Conservation (phyloP, 768 basidiomycete genomes). For the Mycena filopes region DNA sequence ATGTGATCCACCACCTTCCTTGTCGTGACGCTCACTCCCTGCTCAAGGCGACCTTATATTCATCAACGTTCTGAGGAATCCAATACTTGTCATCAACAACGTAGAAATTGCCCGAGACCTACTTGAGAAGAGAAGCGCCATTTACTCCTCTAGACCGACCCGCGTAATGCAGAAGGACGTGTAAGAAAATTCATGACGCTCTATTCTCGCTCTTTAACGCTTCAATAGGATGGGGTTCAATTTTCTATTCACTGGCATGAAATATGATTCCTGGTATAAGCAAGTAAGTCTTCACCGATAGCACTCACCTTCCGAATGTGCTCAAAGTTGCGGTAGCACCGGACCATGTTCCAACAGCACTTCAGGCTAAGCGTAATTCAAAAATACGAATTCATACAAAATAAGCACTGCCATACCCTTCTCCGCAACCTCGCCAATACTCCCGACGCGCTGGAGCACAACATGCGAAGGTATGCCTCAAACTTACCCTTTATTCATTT, state of each 20-base stretch:
- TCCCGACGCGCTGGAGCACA: conserved; percentile 23
- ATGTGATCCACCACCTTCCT: not conserved
- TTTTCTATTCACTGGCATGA: conserved; percentile 34
- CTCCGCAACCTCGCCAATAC: conserved; percentile 42
- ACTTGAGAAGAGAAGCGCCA: conserved; percentile 64
- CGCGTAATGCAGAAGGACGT: conserved; percentile 33
- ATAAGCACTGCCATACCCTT: conserved; percentile 42
- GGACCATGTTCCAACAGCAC: conserved; percentile 47
- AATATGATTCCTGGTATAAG: conserved; percentile 35
- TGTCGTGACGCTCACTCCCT: not conserved
- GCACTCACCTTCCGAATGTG: no score
- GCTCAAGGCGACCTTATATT: conserved; percentile 63
- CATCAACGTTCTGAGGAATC: conserved; percentile 60
- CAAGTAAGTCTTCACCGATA: no score
- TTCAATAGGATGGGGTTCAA: conserved; percentile 32
- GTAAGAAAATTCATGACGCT: conserved; percentile 11
- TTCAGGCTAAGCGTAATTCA: conserved; percentile 29
- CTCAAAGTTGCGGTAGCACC: no score
- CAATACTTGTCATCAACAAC: conserved; percentile 59
- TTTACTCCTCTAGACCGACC: conserved; percentile 65
- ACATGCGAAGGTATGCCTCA: conserved; percentile 7
- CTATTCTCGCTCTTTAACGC: not conserved
- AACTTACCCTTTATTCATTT: not conserved
- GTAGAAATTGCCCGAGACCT: conserved; percentile 60
- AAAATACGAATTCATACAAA: conserved; percentile 44